Conservation (phyloP, 148 eudicot genomes). For the Tetragonia tetragonoides region DNA sequence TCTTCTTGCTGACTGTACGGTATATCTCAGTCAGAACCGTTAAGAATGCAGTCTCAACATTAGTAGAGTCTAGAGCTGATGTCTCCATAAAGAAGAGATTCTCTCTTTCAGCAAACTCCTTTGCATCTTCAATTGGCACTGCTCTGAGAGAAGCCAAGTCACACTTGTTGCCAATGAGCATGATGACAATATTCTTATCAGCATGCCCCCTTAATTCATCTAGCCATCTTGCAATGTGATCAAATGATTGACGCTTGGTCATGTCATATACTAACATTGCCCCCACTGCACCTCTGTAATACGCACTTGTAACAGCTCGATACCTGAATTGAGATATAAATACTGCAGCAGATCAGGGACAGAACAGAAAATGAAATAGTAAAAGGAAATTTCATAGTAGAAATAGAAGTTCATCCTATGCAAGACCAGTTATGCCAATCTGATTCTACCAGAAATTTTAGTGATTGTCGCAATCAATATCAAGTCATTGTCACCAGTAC, state of each 20-base stretch:
- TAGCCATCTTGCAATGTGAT: conserved; percentile 42
- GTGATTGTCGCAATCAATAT: too few species aligned
- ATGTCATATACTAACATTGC: conserved; percentile 46
- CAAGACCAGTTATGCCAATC: too few species aligned
- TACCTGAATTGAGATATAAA: conserved; percentile 25
- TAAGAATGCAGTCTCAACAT: conserved; percentile 38
- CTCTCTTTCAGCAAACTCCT: conserved; percentile 44
- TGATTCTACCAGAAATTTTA: too few species aligned
- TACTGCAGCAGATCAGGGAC: neutral
- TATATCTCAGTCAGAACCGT: conserved; percentile 38
- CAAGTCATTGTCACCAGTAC: neutral
- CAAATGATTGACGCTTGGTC: conserved; percentile 42
- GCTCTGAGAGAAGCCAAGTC: conserved; percentile 38
- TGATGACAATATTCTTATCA: conserved; percentile 34
- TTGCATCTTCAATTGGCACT: conserved; percentile 38
- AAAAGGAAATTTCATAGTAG: too few species aligned
- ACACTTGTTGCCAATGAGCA: conserved; percentile 39
- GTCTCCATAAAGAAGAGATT: conserved; percentile 43
- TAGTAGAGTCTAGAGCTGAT: conserved; percentile 37
- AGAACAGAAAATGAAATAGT: neutral
- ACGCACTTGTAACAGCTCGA: conserved; percentile 46
- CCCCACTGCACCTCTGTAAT: conserved; percentile 48
- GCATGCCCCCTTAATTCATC: conserved; percentile 39
- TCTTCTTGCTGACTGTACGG: conserved; percentile 37
- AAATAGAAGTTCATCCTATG: too few species aligned